These are phyloP conservation scores for Suillus subalutaceus DNA, from an alignment of 768 basidiomycete genomes.

Conservation along the genomic window DNA sequence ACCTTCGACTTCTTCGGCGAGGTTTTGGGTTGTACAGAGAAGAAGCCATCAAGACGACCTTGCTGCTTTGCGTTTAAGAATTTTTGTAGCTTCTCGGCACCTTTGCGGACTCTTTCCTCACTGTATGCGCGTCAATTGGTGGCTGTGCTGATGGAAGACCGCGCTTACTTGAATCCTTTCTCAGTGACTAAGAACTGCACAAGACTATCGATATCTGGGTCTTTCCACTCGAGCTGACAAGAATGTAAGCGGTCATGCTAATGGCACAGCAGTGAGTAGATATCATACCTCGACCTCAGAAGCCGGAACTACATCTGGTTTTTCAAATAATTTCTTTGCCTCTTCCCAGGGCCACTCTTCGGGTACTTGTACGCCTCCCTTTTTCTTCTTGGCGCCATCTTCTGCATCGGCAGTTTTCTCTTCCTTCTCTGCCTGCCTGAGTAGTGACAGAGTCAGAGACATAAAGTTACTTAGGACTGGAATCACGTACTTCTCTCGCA, in stretches of 20 bases:
- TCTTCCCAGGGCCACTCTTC: constrained; percentile 98
- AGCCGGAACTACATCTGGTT: constrained; percentile 88
- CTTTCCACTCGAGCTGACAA: constrained; percentile 87
- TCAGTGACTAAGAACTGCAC: constrained; percentile 92
- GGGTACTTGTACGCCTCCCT: constrained; percentile 78
- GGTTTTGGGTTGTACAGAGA: constrained; percentile 67
- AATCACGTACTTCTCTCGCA: constrained; percentile 69
- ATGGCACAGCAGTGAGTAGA: background rate
- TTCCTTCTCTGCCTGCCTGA: constrained; percentile 42
- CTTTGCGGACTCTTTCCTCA: constrained; percentile 95
- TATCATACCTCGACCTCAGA: constrained; percentile 76
- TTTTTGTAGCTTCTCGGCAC: constrained; percentile 90
- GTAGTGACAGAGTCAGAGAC: constrained; percentile 1
- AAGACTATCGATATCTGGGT: constrained; percentile 90
- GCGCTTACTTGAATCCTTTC: constrained; percentile 93
- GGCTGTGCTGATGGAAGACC: constrained; percentile 3
- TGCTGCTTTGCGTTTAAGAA: constrained; percentile 91
- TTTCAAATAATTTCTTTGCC: constrained; percentile 87
- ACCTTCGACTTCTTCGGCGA: constrained; percentile 49
- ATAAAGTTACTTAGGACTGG: background rate
- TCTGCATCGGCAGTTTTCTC: constrained; percentile 45
- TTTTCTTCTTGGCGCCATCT: constrained; percentile 51
- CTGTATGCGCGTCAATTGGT: constrained; percentile 43
- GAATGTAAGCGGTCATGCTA: constrained; percentile 5
- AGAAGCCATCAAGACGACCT: constrained; percentile 95